Conservation (phyloP, 2,329 filamentous ascomycete genomes). For the Paramyrothecium sp. region DNA sequence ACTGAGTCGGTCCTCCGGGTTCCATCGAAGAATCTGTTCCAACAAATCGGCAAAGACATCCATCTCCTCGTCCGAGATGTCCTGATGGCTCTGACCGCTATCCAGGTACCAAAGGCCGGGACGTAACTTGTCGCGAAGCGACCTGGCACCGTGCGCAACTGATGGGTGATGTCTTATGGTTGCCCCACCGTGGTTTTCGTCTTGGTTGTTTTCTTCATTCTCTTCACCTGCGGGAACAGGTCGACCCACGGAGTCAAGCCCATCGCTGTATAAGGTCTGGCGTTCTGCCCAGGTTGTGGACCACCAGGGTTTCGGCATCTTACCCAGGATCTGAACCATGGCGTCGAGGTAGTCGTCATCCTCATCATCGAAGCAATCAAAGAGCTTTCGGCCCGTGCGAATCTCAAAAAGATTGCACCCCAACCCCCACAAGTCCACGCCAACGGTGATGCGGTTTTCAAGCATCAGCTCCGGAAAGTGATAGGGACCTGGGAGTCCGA, state of each 20-base stretch:
- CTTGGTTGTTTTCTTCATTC: background rate
- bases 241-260: conserved; percentile 9
- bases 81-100: background rate
- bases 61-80: background rate
- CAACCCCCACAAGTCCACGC: conserved; percentile 24
- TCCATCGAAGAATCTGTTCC: too few species aligned
- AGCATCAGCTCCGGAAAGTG: conserved; percentile 21
- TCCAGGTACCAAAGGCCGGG: conserved; percentile 6
- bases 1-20: too few species aligned
- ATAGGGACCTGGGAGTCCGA: conserved; percentile 22
- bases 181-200: background rate
- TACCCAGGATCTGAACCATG: conserved; percentile 20
- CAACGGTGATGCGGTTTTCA: conserved; percentile 13
- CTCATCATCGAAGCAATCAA: conserved; percentile 19
- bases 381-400: conserved; percentile 23
- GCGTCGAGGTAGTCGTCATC: conserved; percentile 18
- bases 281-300: conserved; percentile 19
- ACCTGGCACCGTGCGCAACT: conserved; percentile 3
- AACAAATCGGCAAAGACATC: too few species aligned
- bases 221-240: conserved; percentile 6
- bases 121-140: conserved; percentile 10
- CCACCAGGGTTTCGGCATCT: conserved; percentile 27
- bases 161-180: conserved; percentile 1
- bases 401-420: conserved; percentile 27
- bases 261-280: conserved; percentile 16